Conservation (phyloP, 73 alveolate genomes). For the Paramecium pentaurelia region DNA sequence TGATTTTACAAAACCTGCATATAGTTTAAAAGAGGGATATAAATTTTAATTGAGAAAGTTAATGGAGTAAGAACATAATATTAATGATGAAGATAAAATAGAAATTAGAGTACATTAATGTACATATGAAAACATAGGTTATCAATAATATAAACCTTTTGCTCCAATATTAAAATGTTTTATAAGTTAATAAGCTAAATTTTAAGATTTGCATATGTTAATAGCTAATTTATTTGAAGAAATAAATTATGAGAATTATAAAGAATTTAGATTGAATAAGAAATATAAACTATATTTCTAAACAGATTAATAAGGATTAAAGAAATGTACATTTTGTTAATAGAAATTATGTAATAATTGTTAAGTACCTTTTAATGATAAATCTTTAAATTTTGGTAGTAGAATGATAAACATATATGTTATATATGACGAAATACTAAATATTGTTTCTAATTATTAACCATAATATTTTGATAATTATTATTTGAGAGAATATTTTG, state of each 20-base stretch:
- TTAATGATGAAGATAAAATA: not conserved
- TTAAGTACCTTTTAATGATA: not conserved
- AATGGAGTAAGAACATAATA: not conserved
- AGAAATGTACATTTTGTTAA: not conserved
- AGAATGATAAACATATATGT: not conserved
- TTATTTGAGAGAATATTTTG: not conserved
- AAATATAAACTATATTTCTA: not conserved
- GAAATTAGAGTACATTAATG: not conserved
- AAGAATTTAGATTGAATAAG: not conserved
- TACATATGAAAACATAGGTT: not conserved
- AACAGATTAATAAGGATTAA: not conserved
- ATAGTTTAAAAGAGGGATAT: not conserved
- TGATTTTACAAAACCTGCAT: not conserved
- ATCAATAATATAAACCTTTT: not conserved
- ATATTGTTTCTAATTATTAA: not conserved
- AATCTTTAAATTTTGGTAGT: not conserved
- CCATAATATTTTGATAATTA: not conserved
- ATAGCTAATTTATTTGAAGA: not conserved
- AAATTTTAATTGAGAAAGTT: not conserved
- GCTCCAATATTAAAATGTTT: not conserved
- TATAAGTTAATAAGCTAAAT: not conserved
- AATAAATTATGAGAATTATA: not conserved
- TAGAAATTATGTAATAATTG: not conserved
- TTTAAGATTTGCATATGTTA: not conserved
- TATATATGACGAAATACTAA: not conserved